Evolutionary conservation across 2,329 filamentous ascomycete species (phyloP), one percentile per base, ranked within the genome.

Genomic region (Sporothrix brunneoviolacea): DNA sequence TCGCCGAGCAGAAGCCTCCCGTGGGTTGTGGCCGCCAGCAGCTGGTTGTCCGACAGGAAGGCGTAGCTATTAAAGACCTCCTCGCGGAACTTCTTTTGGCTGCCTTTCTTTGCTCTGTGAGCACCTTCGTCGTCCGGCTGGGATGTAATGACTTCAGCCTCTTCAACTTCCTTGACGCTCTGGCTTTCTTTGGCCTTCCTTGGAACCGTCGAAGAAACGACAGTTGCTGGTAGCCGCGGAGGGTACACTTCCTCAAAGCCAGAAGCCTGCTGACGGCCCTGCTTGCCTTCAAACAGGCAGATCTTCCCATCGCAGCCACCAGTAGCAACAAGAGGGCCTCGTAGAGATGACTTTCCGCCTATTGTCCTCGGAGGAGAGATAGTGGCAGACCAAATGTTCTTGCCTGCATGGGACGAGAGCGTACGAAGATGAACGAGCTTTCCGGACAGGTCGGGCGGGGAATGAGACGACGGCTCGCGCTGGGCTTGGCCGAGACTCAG

Each of bases 271-370:
- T 9, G 22, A 15, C 37, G 32, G 22, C 16, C 22, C 5, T 18
- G 45, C 2, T 21, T 22, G 12, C 49, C 52, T 16, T 63, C 59
- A 24, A 77, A 68, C n/a, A 80, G 58, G 3, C 74, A 72, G 36
- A 84, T 74, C 56, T 75, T 80, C 15, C 90, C 85, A 66, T 98
- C 93, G 10, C 88, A 85, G n/a, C 88, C 93, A 12, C 93, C 93
- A 2, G 87, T 90, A 4, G 79, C 82, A 18, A 89, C 65, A 2
- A 75, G 55, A 0, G 71, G 59, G 13, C 63, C 64, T 13, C 64
- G 57, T 3, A 19, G 10, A 7, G 16, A 6, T 28, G 27, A 10
- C 7, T 16, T 15, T 36, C 9, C 33, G 33, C 15, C 15, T 15
- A 16, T n/a, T 1, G 62, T 59, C 2, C 61, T 52, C 68, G 53